A percentile compares a stretch with the other conserved stretches of the same genome.
Conservation (phyloP, 106 monocot species). For the Chionographis japonica region DNA sequence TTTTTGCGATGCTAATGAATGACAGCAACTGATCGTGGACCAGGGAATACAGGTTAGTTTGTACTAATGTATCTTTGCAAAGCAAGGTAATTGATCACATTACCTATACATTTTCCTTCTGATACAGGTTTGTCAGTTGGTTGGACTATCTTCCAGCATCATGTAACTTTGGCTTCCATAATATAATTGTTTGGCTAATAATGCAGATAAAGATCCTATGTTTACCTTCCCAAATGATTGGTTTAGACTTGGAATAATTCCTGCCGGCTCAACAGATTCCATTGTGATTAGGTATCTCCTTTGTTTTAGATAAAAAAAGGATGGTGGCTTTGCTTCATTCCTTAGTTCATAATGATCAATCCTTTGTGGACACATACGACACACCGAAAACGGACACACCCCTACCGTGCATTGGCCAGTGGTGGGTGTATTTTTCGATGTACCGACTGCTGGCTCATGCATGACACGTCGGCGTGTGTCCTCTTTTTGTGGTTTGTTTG, state of each 20-base stretch:
- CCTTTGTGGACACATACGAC: no score
- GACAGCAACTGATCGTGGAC: constrained; percentile 16
- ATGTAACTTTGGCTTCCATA: neutral
- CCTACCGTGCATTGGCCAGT: no score
- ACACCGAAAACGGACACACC: no score
- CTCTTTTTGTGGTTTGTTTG: neutral
- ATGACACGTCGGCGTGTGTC: no score
- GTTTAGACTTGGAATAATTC: constrained; percentile 89
- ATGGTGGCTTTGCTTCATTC: neutral
- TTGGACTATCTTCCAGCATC: no score
- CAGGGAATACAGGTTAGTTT: constrained; percentile 36
- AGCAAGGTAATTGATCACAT: constrained; percentile 3
- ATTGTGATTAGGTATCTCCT: constrained; percentile 76
- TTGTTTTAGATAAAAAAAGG: neutral
- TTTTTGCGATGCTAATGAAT: constrained; percentile 6
- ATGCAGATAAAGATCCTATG: constrained; percentile 43
- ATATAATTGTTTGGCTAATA: constrained; percentile 4
- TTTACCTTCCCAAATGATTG: constrained; percentile 73
- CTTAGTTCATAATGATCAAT: neutral
- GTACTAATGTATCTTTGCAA: neutral
- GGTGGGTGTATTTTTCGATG: no score
- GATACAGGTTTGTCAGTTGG: neutral
- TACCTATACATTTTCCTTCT: neutral
- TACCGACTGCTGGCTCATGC: no score
- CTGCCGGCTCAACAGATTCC: constrained; percentile 91